phyloP scores from a whole-genome alignment of 495 filamentous ascomycete species.

The Evernia prunastri region DNA sequence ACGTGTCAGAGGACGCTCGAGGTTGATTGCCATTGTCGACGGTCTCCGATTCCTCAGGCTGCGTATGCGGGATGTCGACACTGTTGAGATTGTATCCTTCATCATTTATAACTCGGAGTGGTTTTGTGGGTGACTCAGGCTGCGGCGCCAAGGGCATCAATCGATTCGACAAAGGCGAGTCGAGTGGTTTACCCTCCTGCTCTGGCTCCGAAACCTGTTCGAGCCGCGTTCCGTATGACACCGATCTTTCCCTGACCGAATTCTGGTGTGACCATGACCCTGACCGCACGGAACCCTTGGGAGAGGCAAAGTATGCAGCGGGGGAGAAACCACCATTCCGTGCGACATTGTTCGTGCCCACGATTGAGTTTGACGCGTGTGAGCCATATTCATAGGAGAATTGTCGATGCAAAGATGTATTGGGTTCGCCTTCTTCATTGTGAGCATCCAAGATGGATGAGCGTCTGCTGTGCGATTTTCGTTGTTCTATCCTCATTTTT shows the following conservation, averaged over 20 bases:
- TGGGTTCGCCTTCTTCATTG: conserved; percentile 29
- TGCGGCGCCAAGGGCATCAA: conserved; percentile 14
- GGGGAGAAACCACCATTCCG: conserved; percentile 69
- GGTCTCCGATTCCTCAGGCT: conserved; percentile 16
- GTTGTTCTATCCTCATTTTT: conserved; percentile 71
- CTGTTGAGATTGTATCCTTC: conserved; percentile 18
- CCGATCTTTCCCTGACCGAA: conserved; percentile 51
- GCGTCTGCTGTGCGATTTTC: conserved; percentile 55
- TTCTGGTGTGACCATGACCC: conserved; percentile 33
- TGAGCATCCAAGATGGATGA: conserved; percentile 46
- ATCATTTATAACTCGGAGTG: conserved; percentile 19
- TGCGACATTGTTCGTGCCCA: conserved; percentile 58
- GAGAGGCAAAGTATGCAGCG: conserved; percentile 57
- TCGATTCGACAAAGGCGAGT: conserved; percentile 31
- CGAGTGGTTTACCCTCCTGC: conserved; percentile 38
- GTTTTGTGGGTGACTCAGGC: conserved; percentile 18
- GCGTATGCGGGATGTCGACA: conserved; percentile 17
- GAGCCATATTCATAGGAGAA: conserved; percentile 47
- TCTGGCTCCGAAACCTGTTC: conserved; percentile 47
- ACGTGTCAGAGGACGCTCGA: conserved; percentile 47
- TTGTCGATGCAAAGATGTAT: conserved; percentile 34
- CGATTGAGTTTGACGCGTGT: conserved; percentile 54
- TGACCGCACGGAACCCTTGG: conserved; percentile 54
- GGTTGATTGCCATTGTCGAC: conserved; percentile 17
- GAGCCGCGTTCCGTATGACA: conserved; percentile 48